Evolutionary conservation across 202 grass and related monocot species (phyloP).

Genomic region (Hordeum pubiflorum): DNA sequence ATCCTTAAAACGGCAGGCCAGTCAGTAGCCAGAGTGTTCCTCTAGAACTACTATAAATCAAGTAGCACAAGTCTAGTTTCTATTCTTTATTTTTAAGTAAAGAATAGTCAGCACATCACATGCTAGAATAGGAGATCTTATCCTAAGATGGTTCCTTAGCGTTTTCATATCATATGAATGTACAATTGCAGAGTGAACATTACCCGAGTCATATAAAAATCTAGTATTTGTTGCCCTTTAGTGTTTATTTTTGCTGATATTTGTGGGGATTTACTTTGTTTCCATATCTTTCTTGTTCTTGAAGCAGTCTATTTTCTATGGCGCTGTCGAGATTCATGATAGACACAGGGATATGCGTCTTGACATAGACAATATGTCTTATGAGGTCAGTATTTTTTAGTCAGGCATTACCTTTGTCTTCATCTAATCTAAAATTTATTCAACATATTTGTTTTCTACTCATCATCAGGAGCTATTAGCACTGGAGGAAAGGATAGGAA

Average conservation of each 20-base stretch:
- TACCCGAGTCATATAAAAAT: not conserved
- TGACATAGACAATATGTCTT: conserved; percentile 97
- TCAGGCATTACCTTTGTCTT: not conserved
- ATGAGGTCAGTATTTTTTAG: conserved; percentile 63
- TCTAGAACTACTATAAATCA: not conserved
- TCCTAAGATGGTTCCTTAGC: not conserved
- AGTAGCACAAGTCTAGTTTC: not conserved
- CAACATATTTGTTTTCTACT: conserved; percentile 3
- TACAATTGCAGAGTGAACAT: not conserved
- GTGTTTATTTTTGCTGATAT: not conserved
- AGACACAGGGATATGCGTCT: conserved; percentile 98
- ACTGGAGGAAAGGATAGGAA: conserved; percentile 90
- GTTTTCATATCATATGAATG: not conserved
- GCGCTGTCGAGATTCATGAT: conserved; percentile 69
- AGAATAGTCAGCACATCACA: not conserved
- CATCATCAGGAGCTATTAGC: conserved; percentile 69
- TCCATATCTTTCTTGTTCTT: conserved; percentile 19
- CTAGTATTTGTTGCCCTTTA: not conserved
- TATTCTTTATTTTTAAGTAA: not conserved
- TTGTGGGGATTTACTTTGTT: conserved; percentile 22
- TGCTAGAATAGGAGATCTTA: not conserved
- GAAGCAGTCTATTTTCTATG: conserved; percentile 69
- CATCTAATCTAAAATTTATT: not conserved
- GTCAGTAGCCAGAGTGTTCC: not conserved
- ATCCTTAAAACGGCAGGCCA: not conserved